These are phyloP conservation scores for Quercus agrifolia DNA, from an alignment of 306 rosid genomes.

Conservation along the genomic window DNA sequence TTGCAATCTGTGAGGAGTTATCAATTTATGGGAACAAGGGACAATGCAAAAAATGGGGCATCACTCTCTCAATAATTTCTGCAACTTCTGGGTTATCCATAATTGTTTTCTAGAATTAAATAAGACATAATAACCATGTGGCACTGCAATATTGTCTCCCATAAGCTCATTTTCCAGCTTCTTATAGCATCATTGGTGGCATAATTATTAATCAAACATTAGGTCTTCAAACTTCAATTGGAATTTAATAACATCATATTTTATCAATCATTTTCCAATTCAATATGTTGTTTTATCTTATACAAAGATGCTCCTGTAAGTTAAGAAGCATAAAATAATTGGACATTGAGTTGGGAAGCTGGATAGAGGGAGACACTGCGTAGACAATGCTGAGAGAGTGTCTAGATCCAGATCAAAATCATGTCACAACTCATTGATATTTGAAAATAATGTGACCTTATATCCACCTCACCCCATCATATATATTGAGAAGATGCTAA, in stretches of 20 bases:
- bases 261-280: no score
- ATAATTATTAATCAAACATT: background rate
- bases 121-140: background rate
- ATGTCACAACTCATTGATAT: no score
- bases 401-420: no score
- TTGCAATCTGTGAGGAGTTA: background rate
- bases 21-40: background rate
- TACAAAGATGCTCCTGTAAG: no score
- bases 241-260: background rate
- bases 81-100: background rate
- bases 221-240: background rate
- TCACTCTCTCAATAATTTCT: background rate
- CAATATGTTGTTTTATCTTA: no score
- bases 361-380: no score
- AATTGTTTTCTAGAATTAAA: background rate
- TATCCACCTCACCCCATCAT: no score
- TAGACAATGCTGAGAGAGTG: no score
- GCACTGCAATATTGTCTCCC: constrained; percentile 1
- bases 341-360: background rate
- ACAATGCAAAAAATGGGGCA: background rate
- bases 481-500: no score
- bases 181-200: background rate
- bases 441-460: no score
- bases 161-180: background rate
- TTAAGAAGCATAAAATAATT: no score